Evolutionary conservation across 805 yeast genomes (phyloP).

Genomic region (Torulaspora delbrueckii): DNA sequence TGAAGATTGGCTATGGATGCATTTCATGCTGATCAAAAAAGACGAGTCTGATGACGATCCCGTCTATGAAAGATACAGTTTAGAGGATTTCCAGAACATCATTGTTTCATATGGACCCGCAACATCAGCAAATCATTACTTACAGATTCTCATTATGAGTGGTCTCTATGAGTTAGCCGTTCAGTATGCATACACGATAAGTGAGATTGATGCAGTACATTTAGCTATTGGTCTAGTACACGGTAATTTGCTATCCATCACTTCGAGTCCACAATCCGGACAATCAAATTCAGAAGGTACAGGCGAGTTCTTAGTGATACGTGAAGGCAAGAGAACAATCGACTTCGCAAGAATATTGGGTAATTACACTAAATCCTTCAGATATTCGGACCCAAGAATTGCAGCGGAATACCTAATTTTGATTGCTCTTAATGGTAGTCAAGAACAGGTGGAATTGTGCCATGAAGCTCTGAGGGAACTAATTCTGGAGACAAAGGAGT

Average conservation of each 20-base stretch:
- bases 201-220: conserved; percentile 85
- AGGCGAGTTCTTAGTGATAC: conserved; percentile 36
- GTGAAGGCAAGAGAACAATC: conserved; percentile 36
- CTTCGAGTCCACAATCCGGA: conserved; percentile 25
- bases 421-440: conserved; percentile 50
- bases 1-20: conserved; percentile 98
- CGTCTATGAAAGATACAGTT: conserved; percentile 63
- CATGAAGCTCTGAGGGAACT: conserved; percentile 80
- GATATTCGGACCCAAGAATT: conserved; percentile 78
- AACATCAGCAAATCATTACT: conserved; percentile 66
- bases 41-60: conserved; percentile 45
- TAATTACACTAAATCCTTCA: conserved; percentile 75
- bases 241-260: conserved; percentile 59
- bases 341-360: conserved; percentile 64
- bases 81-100: conserved; percentile 67
- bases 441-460: conserved; percentile 50
- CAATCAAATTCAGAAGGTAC: conserved; percentile 15
- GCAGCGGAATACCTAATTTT: conserved; percentile 86
- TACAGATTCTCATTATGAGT: conserved; percentile 64
- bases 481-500: conserved; percentile 81
- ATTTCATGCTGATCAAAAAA: conserved; percentile 69
- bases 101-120: conserved; percentile 68
- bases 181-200: conserved; percentile 47
- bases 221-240: conserved; percentile 76
- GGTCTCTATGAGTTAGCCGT: conserved; percentile 83